These are phyloP conservation scores for Solanum sitiens DNA, from an alignment of 257 asterid genomes.

Conservation along the genomic window DNA sequence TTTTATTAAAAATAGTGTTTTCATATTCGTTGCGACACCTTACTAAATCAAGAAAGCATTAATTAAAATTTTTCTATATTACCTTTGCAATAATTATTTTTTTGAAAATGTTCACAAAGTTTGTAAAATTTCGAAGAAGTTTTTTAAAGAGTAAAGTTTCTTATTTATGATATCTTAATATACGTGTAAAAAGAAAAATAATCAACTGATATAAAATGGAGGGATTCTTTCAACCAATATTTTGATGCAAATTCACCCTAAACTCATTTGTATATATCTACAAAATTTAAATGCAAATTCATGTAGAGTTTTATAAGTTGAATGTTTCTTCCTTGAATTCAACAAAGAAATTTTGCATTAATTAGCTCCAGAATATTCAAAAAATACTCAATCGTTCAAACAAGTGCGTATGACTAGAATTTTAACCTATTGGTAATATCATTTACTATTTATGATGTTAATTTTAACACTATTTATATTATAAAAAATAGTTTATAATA, in stretches of 20 bases:
- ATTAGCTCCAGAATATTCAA: background rate
- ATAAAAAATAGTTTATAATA: background rate
- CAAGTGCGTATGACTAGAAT: background rate
- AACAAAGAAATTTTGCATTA: background rate
- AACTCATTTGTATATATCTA: background rate
- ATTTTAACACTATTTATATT: background rate
- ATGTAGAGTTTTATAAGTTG: background rate
- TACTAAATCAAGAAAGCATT: too few species aligned
- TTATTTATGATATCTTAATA: too few species aligned
- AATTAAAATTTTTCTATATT: too few species aligned
- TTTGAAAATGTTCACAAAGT: too few species aligned
- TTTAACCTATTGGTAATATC: background rate
- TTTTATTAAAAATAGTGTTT: too few species aligned
- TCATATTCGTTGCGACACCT: too few species aligned
- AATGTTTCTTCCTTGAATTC: background rate
- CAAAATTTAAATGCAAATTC: background rate
- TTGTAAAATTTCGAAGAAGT: too few species aligned
- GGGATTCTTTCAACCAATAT: too few species aligned
- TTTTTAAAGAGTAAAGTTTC: too few species aligned
- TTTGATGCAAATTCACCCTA: background rate
- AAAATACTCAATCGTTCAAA: background rate
- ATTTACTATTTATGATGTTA: background rate
- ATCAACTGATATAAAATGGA: too few species aligned
- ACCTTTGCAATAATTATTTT: too few species aligned
- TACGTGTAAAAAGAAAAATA: fast-evolving